Conservation (phyloP, 257 asterid genomes). For the Solanum appendiculatum region DNA sequence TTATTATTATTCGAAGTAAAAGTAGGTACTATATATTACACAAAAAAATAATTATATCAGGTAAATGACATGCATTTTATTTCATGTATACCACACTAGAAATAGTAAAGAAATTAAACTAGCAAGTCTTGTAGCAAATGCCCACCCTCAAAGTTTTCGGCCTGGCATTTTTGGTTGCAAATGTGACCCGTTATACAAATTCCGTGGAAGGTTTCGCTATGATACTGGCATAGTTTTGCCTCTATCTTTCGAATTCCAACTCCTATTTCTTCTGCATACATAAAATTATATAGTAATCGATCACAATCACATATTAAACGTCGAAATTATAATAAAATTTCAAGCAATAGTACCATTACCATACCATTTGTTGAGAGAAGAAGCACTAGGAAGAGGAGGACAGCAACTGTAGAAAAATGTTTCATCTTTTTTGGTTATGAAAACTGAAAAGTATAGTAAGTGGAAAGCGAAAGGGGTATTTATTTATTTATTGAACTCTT, state of each 20-base stretch:
- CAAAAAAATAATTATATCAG: background rate
- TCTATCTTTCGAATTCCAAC: background rate
- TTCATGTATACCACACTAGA: background rate
- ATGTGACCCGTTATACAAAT: background rate
- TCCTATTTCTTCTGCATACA: background rate
- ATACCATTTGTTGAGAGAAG: background rate
- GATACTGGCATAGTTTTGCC: background rate
- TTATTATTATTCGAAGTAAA: background rate
- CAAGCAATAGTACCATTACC: background rate
- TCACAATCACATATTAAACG: background rate
- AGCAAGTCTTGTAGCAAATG: background rate
- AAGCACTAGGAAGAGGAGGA: background rate
- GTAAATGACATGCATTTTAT: background rate
- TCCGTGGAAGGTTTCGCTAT: background rate
- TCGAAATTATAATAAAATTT: background rate
- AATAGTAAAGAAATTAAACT: background rate
- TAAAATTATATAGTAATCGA: background rate
- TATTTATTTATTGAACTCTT: background rate
- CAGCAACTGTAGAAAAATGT: background rate
- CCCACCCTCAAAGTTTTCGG: background rate
- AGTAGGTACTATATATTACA: background rate
- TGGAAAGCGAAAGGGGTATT: background rate
- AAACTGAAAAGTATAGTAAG: background rate
- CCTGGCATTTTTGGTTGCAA: background rate
- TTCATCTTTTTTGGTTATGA: background rate